Conservation (phyloP, 1,284 basidiomycete genomes). For the Trichosporon inkin region DNA sequence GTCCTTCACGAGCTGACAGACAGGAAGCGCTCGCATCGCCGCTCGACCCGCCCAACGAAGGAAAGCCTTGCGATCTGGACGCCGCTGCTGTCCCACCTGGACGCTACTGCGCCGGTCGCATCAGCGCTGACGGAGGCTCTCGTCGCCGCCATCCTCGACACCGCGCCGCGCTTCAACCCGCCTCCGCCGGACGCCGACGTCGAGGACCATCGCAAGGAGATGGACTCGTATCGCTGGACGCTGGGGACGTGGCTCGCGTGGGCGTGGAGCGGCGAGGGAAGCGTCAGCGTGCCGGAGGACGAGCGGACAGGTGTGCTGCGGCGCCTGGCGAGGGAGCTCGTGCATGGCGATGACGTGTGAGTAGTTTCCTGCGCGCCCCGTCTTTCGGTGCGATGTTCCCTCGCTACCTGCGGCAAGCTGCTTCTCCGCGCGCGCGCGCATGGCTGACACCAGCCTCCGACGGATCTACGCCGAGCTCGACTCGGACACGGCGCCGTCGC, state of each 20-base stretch:
- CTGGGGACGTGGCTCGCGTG: constrained; percentile 19
- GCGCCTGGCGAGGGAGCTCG: constrained; percentile 18
- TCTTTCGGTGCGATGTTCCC: too few relatives aligned
- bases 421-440: too few relatives aligned
- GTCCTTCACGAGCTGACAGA: not conserved
- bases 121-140: constrained; percentile 12
- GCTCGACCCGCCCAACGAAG: constrained; percentile 30
- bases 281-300: constrained; percentile 10
- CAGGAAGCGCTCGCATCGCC: constrained; percentile 18
- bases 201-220: constrained; percentile 14
- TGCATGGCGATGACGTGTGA: constrained; percentile 21
- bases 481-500: not conserved
- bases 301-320: constrained; percentile 6
- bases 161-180: constrained; percentile 11
- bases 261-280: constrained; percentile 11
- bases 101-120: not conserved
- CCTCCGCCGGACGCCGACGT: not conserved
- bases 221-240: constrained; percentile 23
- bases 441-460: constrained; percentile 11
- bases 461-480: constrained; percentile 12
- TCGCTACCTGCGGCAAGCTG: too few relatives aligned
- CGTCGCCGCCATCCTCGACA: constrained; percentile 13
- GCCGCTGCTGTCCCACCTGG: constrained; percentile 17
- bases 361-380: not conserved
- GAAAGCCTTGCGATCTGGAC: constrained; percentile 39